These are phyloP conservation scores for Globisporangium uncinulatum DNA, from an alignment of 352 stramenopile genomes.

Conservation along the genomic window DNA sequence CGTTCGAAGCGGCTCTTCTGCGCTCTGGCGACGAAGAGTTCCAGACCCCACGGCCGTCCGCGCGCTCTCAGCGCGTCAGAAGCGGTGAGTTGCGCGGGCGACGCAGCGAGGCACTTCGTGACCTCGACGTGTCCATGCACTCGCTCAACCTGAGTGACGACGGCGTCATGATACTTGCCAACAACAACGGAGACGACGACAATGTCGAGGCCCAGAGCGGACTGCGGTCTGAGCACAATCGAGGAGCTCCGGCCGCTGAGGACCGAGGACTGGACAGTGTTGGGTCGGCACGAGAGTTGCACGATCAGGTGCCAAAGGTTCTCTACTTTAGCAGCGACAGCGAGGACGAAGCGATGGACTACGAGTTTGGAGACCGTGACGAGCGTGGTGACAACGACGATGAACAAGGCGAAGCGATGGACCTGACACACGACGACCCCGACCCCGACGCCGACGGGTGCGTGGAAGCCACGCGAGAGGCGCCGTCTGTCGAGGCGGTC, in stretches of 20 bases:
- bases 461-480: conserved; percentile 3
- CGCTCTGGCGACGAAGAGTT: conserved; percentile 7
- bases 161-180: conserved; percentile 8
- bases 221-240: background rate
- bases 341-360: conserved; percentile 21
- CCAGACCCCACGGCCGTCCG: conserved; percentile 8
- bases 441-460: background rate
- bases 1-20: conserved; percentile 1
- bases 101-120: conserved; percentile 1
- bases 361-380: conserved; percentile 7
- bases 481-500: conserved; percentile 3
- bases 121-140: conserved; percentile 68
- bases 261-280: conserved; percentile 18
- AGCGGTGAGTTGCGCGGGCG: background rate
- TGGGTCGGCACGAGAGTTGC: conserved; percentile 16
- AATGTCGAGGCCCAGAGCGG: background rate
- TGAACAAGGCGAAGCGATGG: conserved; percentile 2
- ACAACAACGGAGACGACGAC: conserved; percentile 4
- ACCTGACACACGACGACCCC: background rate
- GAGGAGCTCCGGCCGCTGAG: conserved; percentile 12
- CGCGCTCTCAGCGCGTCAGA: background rate
- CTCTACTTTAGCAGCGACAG: conserved; percentile 38
- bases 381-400: conserved; percentile 4
- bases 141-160: conserved; percentile 65
- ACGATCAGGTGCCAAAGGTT: conserved; percentile 28